Evolutionary conservation across 192 early-diverging fungal species (phyloP).

Genomic region (Coemansia sp.): DNA sequence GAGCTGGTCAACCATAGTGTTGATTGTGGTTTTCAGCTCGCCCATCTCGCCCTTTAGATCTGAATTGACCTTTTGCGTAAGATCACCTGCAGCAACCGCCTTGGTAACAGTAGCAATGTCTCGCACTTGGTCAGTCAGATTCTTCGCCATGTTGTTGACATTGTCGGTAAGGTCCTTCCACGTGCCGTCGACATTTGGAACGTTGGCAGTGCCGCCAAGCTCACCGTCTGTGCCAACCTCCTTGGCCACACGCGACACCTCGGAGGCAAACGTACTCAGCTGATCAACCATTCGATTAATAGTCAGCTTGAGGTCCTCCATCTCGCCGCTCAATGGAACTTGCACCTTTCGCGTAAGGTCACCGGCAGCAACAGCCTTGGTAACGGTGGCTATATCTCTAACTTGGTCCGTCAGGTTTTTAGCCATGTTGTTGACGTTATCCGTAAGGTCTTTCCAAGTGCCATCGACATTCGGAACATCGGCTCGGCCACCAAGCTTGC

Average conservation of each 20-base stretch:
- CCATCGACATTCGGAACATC: slow-evolving; percentile 59
- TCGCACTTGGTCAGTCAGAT: slow-evolving; percentile 68
- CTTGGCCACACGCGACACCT: slow-evolving; percentile 65
- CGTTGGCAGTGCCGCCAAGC: slow-evolving; percentile 67
- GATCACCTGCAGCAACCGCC: slow-evolving; percentile 58
- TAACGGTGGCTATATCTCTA: slow-evolving; percentile 59
- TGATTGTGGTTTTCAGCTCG: slow-evolving; percentile 62
- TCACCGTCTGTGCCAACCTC: slow-evolving; percentile 72
- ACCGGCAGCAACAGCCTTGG: slow-evolving; percentile 58
- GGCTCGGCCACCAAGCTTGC: slow-evolving; percentile 58
- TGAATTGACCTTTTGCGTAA: slow-evolving; percentile 57
- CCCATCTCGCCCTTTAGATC: slow-evolving; percentile 60
- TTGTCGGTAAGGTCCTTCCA: slow-evolving; percentile 71
- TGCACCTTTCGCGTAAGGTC: slow-evolving; percentile 60
- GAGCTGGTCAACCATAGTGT: slow-evolving; percentile 66
- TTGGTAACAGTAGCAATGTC: slow-evolving; percentile 67
- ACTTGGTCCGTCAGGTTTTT: slow-evolving; percentile 64
- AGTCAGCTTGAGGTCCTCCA: slow-evolving; percentile 58
- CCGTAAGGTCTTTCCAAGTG: slow-evolving; percentile 64
- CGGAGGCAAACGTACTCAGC: slow-evolving; percentile 63
- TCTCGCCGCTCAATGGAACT: slow-evolving; percentile 58
- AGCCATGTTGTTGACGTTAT: slow-evolving; percentile 68
- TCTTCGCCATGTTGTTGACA: slow-evolving; percentile 71
- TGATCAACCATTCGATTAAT: slow-evolving; percentile 69
- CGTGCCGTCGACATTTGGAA: slow-evolving; percentile 60